Conservation (phyloP, 768 basidiomycete species). For the Rossbeevera mucosa region DNA sequence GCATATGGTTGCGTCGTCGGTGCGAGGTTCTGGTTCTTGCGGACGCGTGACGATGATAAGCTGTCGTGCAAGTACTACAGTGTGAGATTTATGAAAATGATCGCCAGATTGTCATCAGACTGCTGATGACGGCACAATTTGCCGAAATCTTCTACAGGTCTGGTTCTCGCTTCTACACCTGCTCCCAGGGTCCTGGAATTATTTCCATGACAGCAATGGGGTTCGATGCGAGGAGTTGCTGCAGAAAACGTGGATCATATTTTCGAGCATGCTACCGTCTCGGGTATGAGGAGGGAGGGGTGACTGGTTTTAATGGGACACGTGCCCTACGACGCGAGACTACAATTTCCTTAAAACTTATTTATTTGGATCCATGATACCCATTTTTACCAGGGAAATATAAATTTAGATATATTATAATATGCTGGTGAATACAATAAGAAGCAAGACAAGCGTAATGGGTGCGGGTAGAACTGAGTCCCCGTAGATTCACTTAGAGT, state of each 20-base stretch:
- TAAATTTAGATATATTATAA: too few relatives aligned
- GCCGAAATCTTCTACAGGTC: slow-evolving; percentile 14
- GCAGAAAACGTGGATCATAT: slow-evolving; percentile 14
- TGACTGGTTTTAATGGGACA: background rate
- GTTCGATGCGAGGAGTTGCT: slow-evolving; percentile 16
- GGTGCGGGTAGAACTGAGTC: background rate
- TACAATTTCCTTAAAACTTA: background rate
- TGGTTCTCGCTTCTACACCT: slow-evolving; percentile 35
- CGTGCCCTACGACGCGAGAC: background rate
- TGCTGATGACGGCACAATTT: background rate
- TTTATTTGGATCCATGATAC: background rate
- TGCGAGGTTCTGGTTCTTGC: slow-evolving; percentile 28
- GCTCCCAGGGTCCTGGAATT: slow-evolving; percentile 35
- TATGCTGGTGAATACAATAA: too few relatives aligned
- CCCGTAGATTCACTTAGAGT: background rate
- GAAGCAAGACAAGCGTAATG: background rate
- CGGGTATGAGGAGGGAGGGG: background rate
- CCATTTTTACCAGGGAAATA: background rate
- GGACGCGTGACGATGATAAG: slow-evolving; percentile 28
- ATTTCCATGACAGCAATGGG: slow-evolving; percentile 18
- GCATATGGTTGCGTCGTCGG: slow-evolving; percentile 33
- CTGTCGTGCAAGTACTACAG: slow-evolving; percentile 37
- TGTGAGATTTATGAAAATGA: slow-evolving; percentile 18
- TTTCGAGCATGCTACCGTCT: slow-evolving; percentile 11
- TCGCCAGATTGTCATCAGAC: background rate